Evolutionary conservation across 164 flowering plant species (phyloP), one percentile per base, ranked within the genome.

Genomic region (Macadamia integrifolia): DNA sequence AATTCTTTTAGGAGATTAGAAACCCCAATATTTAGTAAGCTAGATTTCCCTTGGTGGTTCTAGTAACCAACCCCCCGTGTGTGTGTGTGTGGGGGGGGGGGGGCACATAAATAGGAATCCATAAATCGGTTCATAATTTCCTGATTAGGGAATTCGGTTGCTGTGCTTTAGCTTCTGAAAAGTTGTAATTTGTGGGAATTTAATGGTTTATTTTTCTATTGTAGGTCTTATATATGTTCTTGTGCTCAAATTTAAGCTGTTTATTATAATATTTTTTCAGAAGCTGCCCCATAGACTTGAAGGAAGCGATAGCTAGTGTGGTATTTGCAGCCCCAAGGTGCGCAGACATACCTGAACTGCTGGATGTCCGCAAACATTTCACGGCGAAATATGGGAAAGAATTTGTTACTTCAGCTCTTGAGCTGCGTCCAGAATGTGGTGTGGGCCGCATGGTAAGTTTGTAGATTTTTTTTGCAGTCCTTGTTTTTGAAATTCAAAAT

Each of bases 301-400:
- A 92, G 82, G 99, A 94, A 84, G 91, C 99, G 68, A 65, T 94
- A 68, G 43, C 94, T 3, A 90, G 98, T 77, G 66, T 94, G 58
- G 64, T 89, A 70, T 94, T 90, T 85, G 98, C 98, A 50, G 66
- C 96, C 46, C 94, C 87, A 66, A 89, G 99, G 77, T 90, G 98
- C 78, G 81, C 92, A 30, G 98, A 94, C 64, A 30, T 92, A 53
- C 86, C 92, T 7, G 97, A 94, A 78, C 87, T 94, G 53, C 50
- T 61, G 71, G 98, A 94, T 72, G 75, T 84, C 31, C 83, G 85
- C 66, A 92, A 89, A 74, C 97, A 85, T 58, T 82, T 94, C 50
- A 79, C 84, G 4, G 81, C 90, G 65, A 94, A 94, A 76, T 94
- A 94, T 84, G 99, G 99, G 44, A 94, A 94, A 74, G 99, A 94